Conservation (phyloP, 805 yeast species). For the Teunomyces lycoperdinae region DNA sequence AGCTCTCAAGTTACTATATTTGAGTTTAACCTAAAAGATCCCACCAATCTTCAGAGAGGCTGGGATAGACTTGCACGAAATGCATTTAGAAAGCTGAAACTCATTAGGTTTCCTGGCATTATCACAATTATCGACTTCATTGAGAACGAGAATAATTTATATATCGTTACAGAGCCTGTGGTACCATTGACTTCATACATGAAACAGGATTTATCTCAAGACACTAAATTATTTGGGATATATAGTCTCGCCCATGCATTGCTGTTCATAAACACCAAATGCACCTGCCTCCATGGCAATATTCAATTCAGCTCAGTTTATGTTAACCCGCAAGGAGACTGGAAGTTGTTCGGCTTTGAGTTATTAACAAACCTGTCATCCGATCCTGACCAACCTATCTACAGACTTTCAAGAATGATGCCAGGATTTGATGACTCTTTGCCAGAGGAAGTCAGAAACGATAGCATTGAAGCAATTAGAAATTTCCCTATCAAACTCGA, state of each 20-base stretch:
- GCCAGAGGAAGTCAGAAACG: slow-evolving; percentile 48
- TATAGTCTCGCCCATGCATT: slow-evolving; percentile 54
- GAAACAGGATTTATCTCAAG: slow-evolving; percentile 27
- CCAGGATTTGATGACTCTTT: slow-evolving; percentile 24
- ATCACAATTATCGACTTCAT: slow-evolving; percentile 59
- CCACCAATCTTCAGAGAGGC: slow-evolving; percentile 24
- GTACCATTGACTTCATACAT: slow-evolving; percentile 47
- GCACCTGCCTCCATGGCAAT: slow-evolving; percentile 62
- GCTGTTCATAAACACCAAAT: slow-evolving; percentile 55
- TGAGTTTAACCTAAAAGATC: slow-evolving; percentile 51
- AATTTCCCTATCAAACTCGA: slow-evolving; percentile 50
- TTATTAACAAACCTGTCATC: slow-evolving; percentile 47
- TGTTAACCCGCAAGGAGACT: slow-evolving; percentile 68
- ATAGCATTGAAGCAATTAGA: slow-evolving; percentile 43
- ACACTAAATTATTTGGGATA: slow-evolving; percentile 52
- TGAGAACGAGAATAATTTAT: slow-evolving; percentile 55
- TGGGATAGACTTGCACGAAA: slow-evolving; percentile 33
- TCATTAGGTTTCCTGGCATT: slow-evolving; percentile 68
- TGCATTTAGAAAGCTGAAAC: slow-evolving; percentile 45
- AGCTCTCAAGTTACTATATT: slow-evolving; percentile 58
- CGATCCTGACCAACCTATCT: slow-evolving; percentile 45
- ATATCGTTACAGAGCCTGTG: slow-evolving; percentile 68
- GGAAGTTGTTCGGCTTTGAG: slow-evolving; percentile 85
- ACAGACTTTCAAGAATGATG: slow-evolving; percentile 27
- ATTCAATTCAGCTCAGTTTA: slow-evolving; percentile 55